Evolutionary conservation across 2,329 filamentous ascomycete genomes (phyloP).

Genomic region (Epichloe festucae): DNA sequence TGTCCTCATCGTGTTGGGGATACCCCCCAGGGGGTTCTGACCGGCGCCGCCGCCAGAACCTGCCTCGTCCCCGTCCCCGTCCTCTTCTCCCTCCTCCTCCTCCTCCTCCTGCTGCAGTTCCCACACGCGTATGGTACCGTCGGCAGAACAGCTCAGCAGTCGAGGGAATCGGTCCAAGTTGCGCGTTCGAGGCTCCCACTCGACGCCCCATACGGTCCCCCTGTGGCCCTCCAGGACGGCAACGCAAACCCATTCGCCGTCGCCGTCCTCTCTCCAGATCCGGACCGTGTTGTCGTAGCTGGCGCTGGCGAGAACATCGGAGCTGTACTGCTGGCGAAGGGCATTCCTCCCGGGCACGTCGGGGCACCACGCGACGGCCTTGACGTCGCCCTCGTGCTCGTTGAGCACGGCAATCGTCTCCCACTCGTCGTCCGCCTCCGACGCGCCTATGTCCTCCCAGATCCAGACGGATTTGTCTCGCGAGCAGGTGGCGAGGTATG

Average conservation of each 20-base stretch:
- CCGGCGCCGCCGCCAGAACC: constrained; percentile 19
- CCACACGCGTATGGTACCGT: constrained; percentile 72
- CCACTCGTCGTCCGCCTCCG: constrained; percentile 80
- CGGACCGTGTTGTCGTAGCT: constrained; percentile 90
- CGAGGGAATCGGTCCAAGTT: constrained; percentile 37
- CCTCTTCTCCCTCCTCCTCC: constrained; percentile 31
- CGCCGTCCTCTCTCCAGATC: constrained; percentile 78
- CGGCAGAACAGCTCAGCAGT: constrained; percentile 74
- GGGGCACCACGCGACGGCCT: constrained; percentile 85
- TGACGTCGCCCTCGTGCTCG: constrained; percentile 92
- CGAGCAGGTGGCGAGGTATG: constrained; percentile 77
- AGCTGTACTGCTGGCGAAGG: constrained; percentile 35
- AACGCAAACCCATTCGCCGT: constrained; percentile 85
- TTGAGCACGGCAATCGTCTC: constrained; percentile 91
- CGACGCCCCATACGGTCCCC: constrained; percentile 82
- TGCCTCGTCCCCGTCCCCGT: constrained; percentile 15
- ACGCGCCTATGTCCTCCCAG: constrained; percentile 76
- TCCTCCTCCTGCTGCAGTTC: constrained; percentile 38
- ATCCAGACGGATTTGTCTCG: constrained; percentile 96
- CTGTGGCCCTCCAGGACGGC: constrained; percentile 66
- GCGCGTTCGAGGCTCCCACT: constrained; percentile 46
- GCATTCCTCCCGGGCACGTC: constrained; percentile 39
- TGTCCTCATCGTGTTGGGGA: constrained; percentile 83
- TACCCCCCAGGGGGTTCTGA: constrained; percentile 36
- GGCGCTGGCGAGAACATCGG: constrained; percentile 71